These are phyloP conservation scores for Coniochaeta sp. DNA, from an alignment of 2,329 filamentous ascomycete genomes.

Conservation along the genomic window DNA sequence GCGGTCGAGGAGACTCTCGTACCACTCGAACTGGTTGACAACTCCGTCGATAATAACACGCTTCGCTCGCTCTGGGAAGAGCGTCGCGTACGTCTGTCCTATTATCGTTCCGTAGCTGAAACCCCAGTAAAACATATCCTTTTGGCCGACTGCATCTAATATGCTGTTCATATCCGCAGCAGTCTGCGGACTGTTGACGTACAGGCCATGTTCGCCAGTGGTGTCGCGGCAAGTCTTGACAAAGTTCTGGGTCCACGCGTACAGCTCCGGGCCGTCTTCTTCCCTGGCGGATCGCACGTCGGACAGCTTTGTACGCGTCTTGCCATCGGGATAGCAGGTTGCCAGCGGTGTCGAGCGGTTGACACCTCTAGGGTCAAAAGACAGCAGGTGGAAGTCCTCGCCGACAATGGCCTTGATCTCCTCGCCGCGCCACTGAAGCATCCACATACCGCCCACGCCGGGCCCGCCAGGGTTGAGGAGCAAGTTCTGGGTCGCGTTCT, in stretches of 20 bases:
- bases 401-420: constrained; percentile 28
- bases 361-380: constrained; percentile 41
- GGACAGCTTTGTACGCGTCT: constrained; percentile 20
- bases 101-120: constrained; percentile 31
- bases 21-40: constrained; percentile 28
- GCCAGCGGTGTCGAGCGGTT: constrained; percentile 25
- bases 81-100: constrained; percentile 29
- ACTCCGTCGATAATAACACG: constrained; percentile 28
- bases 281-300: constrained; percentile 16
- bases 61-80: constrained; percentile 25
- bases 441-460: constrained; percentile 31
- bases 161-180: constrained; percentile 44
- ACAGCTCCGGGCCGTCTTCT: constrained; percentile 29
- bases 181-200: constrained; percentile 41
- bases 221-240: constrained; percentile 33
- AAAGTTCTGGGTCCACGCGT: constrained; percentile 31
- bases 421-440: constrained; percentile 25
- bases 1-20: constrained; percentile 26
- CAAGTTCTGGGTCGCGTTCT: constrained; percentile 32
- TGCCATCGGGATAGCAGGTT: constrained; percentile 29
- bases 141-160: constrained; percentile 31
- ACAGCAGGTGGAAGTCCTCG: constrained; percentile 35
- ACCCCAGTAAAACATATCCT: constrained; percentile 30
- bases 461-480: constrained; percentile 41
- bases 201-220: constrained; percentile 33